Evolutionary conservation across 2,329 filamentous ascomycete genomes (phyloP), one percentile per base, ranked within the genome.

Genomic region (Fusarium lateritium): DNA sequence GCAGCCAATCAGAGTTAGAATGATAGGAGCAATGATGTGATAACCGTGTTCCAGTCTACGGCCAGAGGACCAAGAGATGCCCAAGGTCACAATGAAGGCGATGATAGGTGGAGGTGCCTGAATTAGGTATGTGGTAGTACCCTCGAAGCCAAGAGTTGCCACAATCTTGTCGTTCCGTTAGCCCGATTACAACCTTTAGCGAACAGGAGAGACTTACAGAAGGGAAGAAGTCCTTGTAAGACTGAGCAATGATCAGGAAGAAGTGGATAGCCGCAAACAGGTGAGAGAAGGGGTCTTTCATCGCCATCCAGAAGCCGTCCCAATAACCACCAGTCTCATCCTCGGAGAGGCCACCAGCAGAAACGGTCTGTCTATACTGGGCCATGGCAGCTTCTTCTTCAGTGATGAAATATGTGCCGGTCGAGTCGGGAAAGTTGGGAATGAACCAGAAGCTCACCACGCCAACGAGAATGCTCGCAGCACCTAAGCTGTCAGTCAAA

Each of bases 141-240:
- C 53, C 0, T 52, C 47, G 54, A 77, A 78, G 13, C 71, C 75
- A 8, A 78, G 73, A 0, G 76, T 78, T 1, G 65, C 55, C 0
- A 78, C 57, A 9, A 78, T 78, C 71, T 78, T 21, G n/a, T 1
- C 2, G 17, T 6, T 0, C 2, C 24, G 10, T 62, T 21, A 50
- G 53, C 10, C n/a, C 3, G n/a, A 21, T 13, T 3, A 4, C 28
- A 9, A 31, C 10, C 4, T 31, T 13, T 13, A 10, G 10, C 28
- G 3, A 13, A 13, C 3, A 31, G 4, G 0, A 17, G 1, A 5
- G 5, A 46, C 72, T 52, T 10, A 76, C 74, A 43, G 81, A 82
- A 6, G 82, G 82, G 54, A 81, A 80, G 73, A 83, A 83, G 53
- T 80, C 80, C 56, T 82, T 82, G 71, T 80, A 81, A 0, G 80